These are phyloP conservation scores for Pichia sp. DNA, from an alignment of 1,139 yeast genomes.

Conservation along the genomic window DNA sequence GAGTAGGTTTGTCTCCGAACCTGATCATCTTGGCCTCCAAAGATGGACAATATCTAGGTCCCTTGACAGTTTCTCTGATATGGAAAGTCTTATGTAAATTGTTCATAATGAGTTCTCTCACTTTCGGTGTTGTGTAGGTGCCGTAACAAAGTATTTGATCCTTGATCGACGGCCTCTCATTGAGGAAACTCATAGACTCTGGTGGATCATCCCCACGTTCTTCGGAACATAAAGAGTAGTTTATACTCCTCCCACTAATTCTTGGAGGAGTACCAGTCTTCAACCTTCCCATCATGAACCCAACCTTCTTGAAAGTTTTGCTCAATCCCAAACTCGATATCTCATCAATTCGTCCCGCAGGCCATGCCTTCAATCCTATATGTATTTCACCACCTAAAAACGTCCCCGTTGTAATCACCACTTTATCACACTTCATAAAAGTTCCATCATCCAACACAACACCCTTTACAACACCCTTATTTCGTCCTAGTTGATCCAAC, in stretches of 20 bases:
- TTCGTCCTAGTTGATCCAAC: slow-evolving; percentile 32
- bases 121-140: slow-evolving; percentile 67
- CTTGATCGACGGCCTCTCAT: slow-evolving; percentile 53
- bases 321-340: slow-evolving; percentile 86
- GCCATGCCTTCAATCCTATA: slow-evolving; percentile 69
- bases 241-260: slow-evolving; percentile 61
- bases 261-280: slow-evolving; percentile 99
- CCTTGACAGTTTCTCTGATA: slow-evolving; percentile 88
- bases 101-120: slow-evolving; percentile 61
- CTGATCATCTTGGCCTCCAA: slow-evolving; percentile 83
- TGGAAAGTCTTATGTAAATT: slow-evolving; percentile 83
- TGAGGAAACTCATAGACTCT: slow-evolving; percentile 86
- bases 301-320: slow-evolving; percentile 64
- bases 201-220: slow-evolving; percentile 79
- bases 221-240: slow-evolving; percentile 49
- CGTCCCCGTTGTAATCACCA: slow-evolving; percentile 93
- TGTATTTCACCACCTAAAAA: slow-evolving; percentile 93
- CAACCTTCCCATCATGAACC: slow-evolving; percentile 79
- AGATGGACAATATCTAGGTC: slow-evolving; percentile 97
- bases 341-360: slow-evolving; percentile 94
- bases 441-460: slow-evolving; percentile 65
- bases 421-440: slow-evolving; percentile 51
- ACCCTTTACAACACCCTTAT: slow-evolving; percentile 50
- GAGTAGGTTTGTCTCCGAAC: slow-evolving; percentile 69
- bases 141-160: slow-evolving; percentile 68